phyloP scores from a whole-genome alignment of 2,329 filamentous ascomycete species.

The Calonectria henricotiae region DNA sequence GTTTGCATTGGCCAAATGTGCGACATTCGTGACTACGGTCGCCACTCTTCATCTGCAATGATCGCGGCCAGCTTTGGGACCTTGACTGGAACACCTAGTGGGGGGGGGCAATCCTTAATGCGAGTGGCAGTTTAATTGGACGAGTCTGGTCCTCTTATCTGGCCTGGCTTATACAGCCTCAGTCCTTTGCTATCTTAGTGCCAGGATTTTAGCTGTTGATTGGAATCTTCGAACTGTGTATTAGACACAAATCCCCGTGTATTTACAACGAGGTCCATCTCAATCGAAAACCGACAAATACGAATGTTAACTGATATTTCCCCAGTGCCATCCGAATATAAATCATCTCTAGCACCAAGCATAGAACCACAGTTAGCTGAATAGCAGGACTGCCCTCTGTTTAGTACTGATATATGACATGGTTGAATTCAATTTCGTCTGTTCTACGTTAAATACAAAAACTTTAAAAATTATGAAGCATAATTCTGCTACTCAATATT shows the following conservation, averaged over 20 bases:
- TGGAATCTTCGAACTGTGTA: background rate
- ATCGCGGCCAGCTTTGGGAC: conserved; percentile 4
- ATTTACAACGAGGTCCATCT: background rate
- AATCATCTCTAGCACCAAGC: too few species aligned
- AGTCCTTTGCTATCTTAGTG: background rate
- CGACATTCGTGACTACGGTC: background rate
- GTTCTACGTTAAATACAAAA: too few species aligned
- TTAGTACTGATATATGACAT: too few species aligned
- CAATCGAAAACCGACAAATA: background rate
- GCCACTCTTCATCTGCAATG: background rate
- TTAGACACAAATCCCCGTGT: background rate
- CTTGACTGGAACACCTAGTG: background rate
- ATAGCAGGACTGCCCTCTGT: too few species aligned
- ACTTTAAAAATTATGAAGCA: too few species aligned
- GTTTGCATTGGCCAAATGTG: conserved; percentile 7
- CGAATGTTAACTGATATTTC: too few species aligned
- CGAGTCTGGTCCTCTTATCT: background rate
- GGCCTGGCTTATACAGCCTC: background rate
- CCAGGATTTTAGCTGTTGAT: background rate
- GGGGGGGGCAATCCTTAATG: background rate
- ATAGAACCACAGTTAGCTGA: too few species aligned
- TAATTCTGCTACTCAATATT: background rate
- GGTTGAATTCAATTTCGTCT: too few species aligned
- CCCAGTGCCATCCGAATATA: too few species aligned
- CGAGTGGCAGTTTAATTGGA: background rate